Conservation (phyloP, 257 asterid genomes). For the Prunella vulgaris region DNA sequence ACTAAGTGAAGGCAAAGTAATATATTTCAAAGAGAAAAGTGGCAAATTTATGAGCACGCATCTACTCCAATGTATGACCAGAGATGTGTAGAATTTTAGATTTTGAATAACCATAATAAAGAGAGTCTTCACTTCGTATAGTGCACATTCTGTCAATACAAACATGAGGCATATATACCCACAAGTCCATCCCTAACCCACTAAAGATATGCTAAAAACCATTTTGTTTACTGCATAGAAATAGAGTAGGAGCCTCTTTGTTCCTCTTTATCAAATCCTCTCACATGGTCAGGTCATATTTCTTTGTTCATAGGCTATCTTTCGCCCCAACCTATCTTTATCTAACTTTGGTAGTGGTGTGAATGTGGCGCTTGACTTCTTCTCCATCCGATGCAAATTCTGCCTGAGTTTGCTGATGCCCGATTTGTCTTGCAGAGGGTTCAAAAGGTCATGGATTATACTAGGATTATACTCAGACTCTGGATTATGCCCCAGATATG, state of each 20-base stretch:
- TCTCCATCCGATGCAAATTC: conserved; percentile 43
- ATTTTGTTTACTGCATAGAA: background rate
- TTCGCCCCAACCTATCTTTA: conserved; percentile 57
- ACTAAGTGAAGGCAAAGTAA: background rate
- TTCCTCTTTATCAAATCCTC: conserved; percentile 76
- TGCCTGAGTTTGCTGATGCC: conserved; percentile 57
- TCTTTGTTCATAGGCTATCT: conserved; percentile 52
- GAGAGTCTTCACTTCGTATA: background rate
- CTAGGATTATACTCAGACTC: conserved; percentile 92
- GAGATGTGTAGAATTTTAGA: background rate
- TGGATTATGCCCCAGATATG: conserved; percentile 74
- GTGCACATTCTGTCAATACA: background rate
- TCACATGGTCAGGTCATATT: conserved; percentile 77
- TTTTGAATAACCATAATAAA: background rate
- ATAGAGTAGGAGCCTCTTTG: conserved; percentile 83
- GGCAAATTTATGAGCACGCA: background rate
- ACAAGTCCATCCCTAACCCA: background rate
- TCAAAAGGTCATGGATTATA: conserved; percentile 68
- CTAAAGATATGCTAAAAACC: background rate
- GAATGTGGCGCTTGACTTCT: conserved; percentile 47
- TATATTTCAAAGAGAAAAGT: background rate
- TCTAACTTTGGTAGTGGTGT: conserved; percentile 71
- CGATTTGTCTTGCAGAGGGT: conserved; percentile 54
- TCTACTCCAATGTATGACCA: background rate
- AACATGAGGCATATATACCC: background rate